Percentiles rank a stretch among this genome's conserved stretches.
Conservation (phyloP, 371 early-diverging fungal species). For the Aphelidium insulamus region DNA sequence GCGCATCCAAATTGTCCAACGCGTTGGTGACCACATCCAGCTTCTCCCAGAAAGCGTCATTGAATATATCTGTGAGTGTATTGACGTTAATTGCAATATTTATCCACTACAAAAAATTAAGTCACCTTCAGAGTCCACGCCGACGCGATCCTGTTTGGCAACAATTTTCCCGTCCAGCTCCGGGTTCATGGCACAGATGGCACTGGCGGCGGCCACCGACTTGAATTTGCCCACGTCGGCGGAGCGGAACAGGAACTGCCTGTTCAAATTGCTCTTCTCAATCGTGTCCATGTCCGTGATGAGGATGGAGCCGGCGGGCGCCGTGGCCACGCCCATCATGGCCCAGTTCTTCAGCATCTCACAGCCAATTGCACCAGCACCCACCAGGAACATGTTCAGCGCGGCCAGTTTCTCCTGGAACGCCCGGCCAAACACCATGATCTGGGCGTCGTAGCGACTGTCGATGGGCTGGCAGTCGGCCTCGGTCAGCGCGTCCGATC, state of each 20-base stretch:
- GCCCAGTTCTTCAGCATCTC: conserved; percentile 99
- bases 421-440: conserved; percentile 82
- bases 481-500: conserved; percentile 32
- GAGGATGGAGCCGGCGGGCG: conserved; percentile 56
- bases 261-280: conserved; percentile 92
- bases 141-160: conserved; percentile 87
- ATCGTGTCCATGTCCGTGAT: conserved; percentile 99
- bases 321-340: conserved; percentile 92
- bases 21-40: conserved; percentile 95
- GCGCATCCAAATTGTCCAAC: conserved; percentile 97
- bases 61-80: conserved; percentile 39
- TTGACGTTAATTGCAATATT: background rate
- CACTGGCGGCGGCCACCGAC: conserved; percentile 81
- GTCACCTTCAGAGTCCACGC: conserved; percentile 69
- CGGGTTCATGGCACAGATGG: conserved; percentile 82
- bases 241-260: conserved; percentile 94
- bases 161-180: conserved; percentile 53
- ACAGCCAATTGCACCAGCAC: conserved; percentile 99
- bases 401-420: conserved; percentile 77
- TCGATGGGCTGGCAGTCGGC: conserved; percentile 48
- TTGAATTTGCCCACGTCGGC: conserved; percentile 86
- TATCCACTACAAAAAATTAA: conserved; percentile 4
- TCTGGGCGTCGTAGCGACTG: conserved; percentile 82
- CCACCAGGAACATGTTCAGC: conserved; percentile 87
- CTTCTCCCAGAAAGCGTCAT: conserved; percentile 76